Percentiles rank a stretch among this genome's conserved stretches.
phyloP scores from a whole-genome alignment of 192 early-diverging fungal species.

The Chytriomyces confervae region DNA sequence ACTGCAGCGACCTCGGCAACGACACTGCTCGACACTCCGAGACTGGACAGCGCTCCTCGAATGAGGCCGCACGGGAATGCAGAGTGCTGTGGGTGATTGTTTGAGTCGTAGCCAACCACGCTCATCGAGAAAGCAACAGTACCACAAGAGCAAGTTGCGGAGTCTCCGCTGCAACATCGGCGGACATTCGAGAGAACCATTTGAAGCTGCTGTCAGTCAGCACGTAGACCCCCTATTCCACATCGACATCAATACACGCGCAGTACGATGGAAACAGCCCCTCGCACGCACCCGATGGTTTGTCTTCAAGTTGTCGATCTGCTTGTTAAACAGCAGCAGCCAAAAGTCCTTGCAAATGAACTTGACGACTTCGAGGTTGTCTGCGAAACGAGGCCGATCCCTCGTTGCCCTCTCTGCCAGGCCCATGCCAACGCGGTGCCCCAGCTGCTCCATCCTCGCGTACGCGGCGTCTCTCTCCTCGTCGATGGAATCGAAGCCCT shows the following conservation, averaged over 20 bases:
- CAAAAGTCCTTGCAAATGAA: slow-evolving; percentile 99
- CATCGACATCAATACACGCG: too few species aligned
- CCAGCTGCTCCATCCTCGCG: slow-evolving; percentile 88
- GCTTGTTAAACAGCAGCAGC: slow-evolving; percentile 93
- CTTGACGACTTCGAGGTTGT: slow-evolving; percentile 96
- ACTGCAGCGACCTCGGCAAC: slow-evolving; percentile 77
- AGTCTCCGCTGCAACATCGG: slow-evolving; percentile 77
- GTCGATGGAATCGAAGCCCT: slow-evolving; percentile 52
- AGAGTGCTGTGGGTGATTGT: slow-evolving; percentile 67
- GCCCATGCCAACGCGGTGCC: slow-evolving; percentile 87
- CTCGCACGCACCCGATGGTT: slow-evolving; percentile 81
- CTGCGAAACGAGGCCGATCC: slow-evolving; percentile 84
- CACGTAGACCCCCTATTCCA: slow-evolving; percentile 87
- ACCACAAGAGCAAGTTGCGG: slow-evolving; percentile 80
- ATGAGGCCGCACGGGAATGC: slow-evolving; percentile 98
- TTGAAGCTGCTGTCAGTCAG: slow-evolving; percentile 97
- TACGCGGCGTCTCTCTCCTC: slow-evolving; percentile 86
- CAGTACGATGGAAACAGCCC: too few species aligned
- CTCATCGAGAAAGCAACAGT: slow-evolving; percentile 25
- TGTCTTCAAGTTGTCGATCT: slow-evolving; percentile 98
- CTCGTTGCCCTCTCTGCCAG: slow-evolving; percentile 87
- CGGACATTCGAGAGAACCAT: slow-evolving; percentile 93
- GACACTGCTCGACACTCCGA: slow-evolving; percentile 85
- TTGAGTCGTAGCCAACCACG: neutral
- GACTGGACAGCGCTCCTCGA: slow-evolving; percentile 88